Evolutionary conservation across 2,329 filamentous ascomycete genomes (phyloP), one percentile per base, ranked within the genome.

Genomic region (Hymenoscyphus repandus): DNA sequence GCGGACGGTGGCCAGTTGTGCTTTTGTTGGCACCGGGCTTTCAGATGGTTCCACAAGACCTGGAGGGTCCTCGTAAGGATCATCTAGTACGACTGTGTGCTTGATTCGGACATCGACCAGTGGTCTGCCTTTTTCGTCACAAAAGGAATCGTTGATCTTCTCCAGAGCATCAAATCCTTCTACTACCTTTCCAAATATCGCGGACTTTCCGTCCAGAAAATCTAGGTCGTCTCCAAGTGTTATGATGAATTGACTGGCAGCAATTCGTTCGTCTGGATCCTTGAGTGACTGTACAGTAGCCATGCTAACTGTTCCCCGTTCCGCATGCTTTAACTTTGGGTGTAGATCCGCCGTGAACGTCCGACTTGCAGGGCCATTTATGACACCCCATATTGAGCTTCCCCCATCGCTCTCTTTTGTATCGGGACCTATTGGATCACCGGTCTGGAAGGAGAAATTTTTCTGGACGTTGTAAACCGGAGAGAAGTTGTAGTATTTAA

Each of bases 401-500:
- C 93, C 92, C 59, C 92, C 92, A 79, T 97, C 90, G 62, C 91
- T 96, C 42, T 90, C 82, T 60, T 81, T 74, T 12, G 90, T 88
- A 51, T 86, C 81, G 11, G 91, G 92, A 11, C 93, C 92, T 47
- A 97, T 83, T 11, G 92, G 92, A 65, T 97, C 93, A 67, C 92
- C 92, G 31, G 89, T 95, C 70, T 97, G 92, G 71, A 96, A 96
- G 54, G 91, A 95, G 71, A 96, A 97, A 70, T 90, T 84, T 68
- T 92, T 93, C 67, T 96, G 93, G 34, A 99, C 82, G 59, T 86
- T 90, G 72, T 96, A 89, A 49, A 97, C 74, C 22, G 92, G 93
- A 5, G 90, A 85, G 69, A 95, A 97, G 74, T 97, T 97, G 82
- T 96, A 99, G 74, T 97, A 99, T 74, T 96, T 99, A 71, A 90